phyloP scores from a whole-genome alignment of 176 grass and related monocot genomes.

The Avena insularis region DNA sequence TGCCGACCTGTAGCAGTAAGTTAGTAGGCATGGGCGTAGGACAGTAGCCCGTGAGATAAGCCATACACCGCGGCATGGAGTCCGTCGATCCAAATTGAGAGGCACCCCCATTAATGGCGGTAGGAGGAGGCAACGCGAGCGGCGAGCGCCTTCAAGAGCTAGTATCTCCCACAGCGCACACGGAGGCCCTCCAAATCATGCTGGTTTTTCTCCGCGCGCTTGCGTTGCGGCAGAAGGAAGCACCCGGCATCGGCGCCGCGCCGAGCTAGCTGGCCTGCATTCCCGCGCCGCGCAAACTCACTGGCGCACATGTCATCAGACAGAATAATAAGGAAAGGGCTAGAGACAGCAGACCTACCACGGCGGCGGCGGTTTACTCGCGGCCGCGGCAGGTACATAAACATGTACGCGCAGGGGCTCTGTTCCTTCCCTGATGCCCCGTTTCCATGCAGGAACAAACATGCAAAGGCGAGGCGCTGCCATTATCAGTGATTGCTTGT shows the following conservation, averaged over 20 bases:
- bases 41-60: not conserved
- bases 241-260: not conserved
- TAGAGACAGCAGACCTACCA: conserved; percentile 23
- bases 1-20: not conserved
- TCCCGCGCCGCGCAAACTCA: conserved; percentile 40
- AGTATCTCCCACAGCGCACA: conserved; percentile 6
- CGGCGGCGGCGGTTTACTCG: conserved; percentile 57
- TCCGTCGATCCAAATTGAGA: not conserved
- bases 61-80: conserved; percentile 31
- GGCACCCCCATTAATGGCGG: conserved; percentile 50
- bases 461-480: not conserved
- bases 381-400: not conserved
- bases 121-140: conserved; percentile 43
- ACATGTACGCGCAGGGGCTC: not conserved
- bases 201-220: not conserved
- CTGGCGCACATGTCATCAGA: conserved; percentile 40
- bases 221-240: conserved; percentile 27
- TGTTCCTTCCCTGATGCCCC: not conserved
- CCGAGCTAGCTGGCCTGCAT: conserved; percentile 49
- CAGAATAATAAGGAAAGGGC: not conserved
- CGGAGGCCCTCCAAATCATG: conserved; percentile 19
- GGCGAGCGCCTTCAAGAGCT: conserved; percentile 33
- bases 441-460: not conserved
- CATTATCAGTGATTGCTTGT: no score
- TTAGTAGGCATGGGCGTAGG: not conserved